phyloP scores from a whole-genome alignment of 495 filamentous ascomycete species.

The Tuber microsphaerosporum region DNA sequence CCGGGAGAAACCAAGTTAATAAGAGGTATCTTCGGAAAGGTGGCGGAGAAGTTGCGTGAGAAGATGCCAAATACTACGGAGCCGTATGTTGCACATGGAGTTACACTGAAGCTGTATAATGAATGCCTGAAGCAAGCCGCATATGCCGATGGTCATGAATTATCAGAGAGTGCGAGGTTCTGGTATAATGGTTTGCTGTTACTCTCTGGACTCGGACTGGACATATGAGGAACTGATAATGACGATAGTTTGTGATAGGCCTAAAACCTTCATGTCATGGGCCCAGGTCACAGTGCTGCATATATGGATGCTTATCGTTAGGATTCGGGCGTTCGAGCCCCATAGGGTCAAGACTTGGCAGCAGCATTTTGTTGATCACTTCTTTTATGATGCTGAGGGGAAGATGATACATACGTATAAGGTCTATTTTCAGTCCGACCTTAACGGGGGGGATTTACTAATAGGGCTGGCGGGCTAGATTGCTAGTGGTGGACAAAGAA shows the following conservation, averaged over 20 bases:
- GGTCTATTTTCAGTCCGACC: conserved; percentile 75
- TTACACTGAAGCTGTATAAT: conserved; percentile 70
- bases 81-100: conserved; percentile 67
- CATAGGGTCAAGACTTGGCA: conserved; percentile 51
- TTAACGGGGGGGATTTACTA: conserved; percentile 71
- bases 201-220: background rate
- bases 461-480: conserved; percentile 42
- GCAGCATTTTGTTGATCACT: conserved; percentile 79
- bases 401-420: conserved; percentile 58
- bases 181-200: conserved; percentile 65
- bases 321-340: conserved; percentile 60
- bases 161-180: conserved; percentile 36
- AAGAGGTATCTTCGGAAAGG: background rate
- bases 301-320: conserved; percentile 87
- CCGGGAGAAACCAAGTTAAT: background rate
- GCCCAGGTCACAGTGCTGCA: conserved; percentile 91
- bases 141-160: conserved; percentile 48
- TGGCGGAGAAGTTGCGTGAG: conserved; percentile 32
- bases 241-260: conserved; percentile 27
- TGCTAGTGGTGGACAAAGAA: conserved; percentile 66
- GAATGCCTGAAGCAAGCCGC: conserved; percentile 67
- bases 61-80: conserved; percentile 50
- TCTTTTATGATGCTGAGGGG: conserved; percentile 84
- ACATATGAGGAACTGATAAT: background rate
- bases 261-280: conserved; percentile 86